Conservation (phyloP, 768 basidiomycete genomes). For the Naganishia friedmannii region DNA sequence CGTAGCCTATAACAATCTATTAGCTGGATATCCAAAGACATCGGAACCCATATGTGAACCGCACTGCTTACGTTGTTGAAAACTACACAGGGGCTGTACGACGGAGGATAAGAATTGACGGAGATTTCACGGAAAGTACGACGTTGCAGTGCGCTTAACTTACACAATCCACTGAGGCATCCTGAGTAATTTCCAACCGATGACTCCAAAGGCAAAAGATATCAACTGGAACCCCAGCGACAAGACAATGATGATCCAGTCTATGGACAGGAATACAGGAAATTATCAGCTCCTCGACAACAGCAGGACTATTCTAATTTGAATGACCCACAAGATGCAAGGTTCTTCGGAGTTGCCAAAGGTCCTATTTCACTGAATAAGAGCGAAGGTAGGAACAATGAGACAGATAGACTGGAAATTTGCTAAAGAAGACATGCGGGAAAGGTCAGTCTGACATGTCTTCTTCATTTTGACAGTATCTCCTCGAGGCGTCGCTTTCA, state of each 20-base stretch:
- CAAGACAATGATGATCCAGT: conserved; percentile 47
- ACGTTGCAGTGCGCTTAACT: conserved; percentile 16
- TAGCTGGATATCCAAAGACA: background rate
- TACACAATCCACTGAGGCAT: conserved; percentile 45
- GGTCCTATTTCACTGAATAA: conserved; percentile 52
- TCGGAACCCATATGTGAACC: background rate
- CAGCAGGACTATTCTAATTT: background rate
- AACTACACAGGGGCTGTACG: conserved; percentile 45
- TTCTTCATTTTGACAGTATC: no score
- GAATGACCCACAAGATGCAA: conserved; percentile 43
- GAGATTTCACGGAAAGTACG: background rate
- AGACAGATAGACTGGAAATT: conserved; percentile 38
- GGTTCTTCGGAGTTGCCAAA: conserved; percentile 42
- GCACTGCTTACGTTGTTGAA: conserved; percentile 46
- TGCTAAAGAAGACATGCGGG: background rate
- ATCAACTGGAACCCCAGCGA: conserved; percentile 46
- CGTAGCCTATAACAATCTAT: conserved; percentile 27
- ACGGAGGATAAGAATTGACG: background rate
- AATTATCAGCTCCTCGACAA: background rate
- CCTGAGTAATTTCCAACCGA: conserved; percentile 34
- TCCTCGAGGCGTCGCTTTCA: no score
- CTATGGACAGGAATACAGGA: conserved; percentile 22
- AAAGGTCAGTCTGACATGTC: background rate
- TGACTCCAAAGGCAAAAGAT: conserved; percentile 39
- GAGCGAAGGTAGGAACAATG: conserved; percentile 46